Conservation (phyloP, 1,139 yeast genomes). For the Zygoascus sp. region DNA sequence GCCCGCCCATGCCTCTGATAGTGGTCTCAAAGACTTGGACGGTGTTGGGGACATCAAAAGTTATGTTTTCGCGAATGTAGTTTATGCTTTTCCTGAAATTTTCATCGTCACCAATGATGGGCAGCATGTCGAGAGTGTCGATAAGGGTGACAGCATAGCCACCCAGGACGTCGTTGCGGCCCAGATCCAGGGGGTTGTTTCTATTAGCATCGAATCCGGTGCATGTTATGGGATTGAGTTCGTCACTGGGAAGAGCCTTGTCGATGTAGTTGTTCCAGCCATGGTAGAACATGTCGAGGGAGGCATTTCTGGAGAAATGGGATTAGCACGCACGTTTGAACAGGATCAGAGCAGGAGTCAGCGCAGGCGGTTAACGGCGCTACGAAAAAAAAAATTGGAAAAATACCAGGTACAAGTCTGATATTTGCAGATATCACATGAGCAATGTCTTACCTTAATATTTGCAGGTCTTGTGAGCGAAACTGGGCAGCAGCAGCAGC, state of each 20-base stretch:
- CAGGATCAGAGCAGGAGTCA: neutral
- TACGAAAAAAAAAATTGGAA: too few species aligned
- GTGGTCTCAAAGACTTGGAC: slow-evolving; percentile 86
- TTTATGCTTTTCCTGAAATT: slow-evolving; percentile 49
- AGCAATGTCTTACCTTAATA: too few species aligned
- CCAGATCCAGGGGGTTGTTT: slow-evolving; percentile 48
- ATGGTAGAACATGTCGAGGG: slow-evolving; percentile 59
- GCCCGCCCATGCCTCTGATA: slow-evolving; percentile 74
- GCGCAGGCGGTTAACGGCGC: neutral
- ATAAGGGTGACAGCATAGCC: slow-evolving; percentile 73
- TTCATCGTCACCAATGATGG: slow-evolving; percentile 61
- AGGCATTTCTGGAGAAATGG: slow-evolving; percentile 36
- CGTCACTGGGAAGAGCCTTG: slow-evolving; percentile 79
- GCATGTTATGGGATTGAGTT: slow-evolving; percentile 71
- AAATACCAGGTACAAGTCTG: too few species aligned
- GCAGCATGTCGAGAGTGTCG: slow-evolving; percentile 75
- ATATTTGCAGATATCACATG: too few species aligned
- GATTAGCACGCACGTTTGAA: neutral
- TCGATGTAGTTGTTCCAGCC: slow-evolving; percentile 72
- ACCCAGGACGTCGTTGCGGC: slow-evolving; percentile 79
- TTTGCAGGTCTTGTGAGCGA: too few species aligned
- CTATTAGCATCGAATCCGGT: slow-evolving; percentile 62
- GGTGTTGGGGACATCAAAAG: slow-evolving; percentile 60
- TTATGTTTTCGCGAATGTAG: slow-evolving; percentile 40
- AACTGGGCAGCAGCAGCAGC: too few species aligned